Evolutionary conservation across 768 basidiomycete species (phyloP).

Genomic region (Lactarius pseudohatsudake): DNA sequence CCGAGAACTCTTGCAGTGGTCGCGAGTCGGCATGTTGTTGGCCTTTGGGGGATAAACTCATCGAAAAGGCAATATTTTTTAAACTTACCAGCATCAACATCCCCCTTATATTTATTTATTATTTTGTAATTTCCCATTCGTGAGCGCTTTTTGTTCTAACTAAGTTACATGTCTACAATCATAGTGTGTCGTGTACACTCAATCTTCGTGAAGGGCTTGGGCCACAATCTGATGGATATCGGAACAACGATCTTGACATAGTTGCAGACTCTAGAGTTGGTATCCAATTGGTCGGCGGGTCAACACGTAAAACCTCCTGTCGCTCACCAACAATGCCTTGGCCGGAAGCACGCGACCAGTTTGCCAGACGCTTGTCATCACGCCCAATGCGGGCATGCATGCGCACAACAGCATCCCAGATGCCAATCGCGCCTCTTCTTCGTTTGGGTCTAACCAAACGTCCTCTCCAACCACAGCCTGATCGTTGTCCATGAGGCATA

Average conservation of each 20-base stretch:
- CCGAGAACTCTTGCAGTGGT: constrained; percentile 4
- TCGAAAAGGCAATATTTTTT: constrained; percentile 30
- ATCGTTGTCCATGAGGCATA: constrained; percentile 19
- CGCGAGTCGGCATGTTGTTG: constrained; percentile 33
- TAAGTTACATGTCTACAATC: background rate
- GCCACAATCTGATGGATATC: constrained; percentile 77
- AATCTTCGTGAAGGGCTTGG: constrained; percentile 57
- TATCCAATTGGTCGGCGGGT: background rate
- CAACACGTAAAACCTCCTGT: constrained; percentile 14
- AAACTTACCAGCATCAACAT: background rate
- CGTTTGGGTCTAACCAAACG: constrained; percentile 79
- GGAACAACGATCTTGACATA: constrained; percentile 66
- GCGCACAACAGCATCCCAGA: constrained; percentile 73
- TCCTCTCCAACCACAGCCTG: constrained; percentile 59
- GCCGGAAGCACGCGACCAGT: constrained; percentile 61
- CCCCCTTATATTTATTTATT: background rate
- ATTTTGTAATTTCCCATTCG: background rate
- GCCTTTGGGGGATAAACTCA: constrained; percentile 39
- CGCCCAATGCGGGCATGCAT: constrained; percentile 85
- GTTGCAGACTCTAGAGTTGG: constrained; percentile 57
- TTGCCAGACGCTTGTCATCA: constrained; percentile 85
- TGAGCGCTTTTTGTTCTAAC: background rate
- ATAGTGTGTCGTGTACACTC: constrained; percentile 6
- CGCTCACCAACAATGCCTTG: constrained; percentile 56
- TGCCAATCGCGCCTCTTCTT: constrained; percentile 58